Evolutionary conservation across 2,329 filamentous ascomycete genomes (phyloP).

Genomic region (Aspergillus neotritici): DNA sequence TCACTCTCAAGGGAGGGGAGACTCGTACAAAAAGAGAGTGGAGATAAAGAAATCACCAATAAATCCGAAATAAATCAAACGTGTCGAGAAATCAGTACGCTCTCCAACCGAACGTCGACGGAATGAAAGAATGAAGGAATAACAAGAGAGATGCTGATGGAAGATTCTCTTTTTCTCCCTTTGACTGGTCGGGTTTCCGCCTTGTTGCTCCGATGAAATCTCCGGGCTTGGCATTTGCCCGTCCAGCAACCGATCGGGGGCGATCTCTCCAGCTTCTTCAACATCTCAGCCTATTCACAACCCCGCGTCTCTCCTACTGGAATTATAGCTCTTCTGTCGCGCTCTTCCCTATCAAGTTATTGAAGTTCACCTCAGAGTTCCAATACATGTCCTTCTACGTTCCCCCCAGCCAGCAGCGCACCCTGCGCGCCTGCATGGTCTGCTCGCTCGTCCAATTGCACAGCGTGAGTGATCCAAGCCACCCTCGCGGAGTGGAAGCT

Average conservation of each 20-base stretch:
- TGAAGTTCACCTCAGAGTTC: not conserved
- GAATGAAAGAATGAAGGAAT: not conserved
- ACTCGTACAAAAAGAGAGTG: constrained; percentile 1
- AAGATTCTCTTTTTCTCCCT: constrained; percentile 14
- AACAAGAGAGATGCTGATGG: constrained; percentile 10
- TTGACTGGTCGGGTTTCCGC: not conserved
- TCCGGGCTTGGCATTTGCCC: constrained; percentile 28
- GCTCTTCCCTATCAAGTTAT: not conserved
- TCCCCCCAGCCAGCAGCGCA: constrained; percentile 68
- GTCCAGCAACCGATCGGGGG: constrained; percentile 19
- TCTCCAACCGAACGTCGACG: constrained; percentile 1
- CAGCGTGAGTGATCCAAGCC: constrained; percentile 48
- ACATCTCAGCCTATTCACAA: not conserved
- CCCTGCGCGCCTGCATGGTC: constrained; percentile 95
- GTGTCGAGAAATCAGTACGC: too few relatives aligned
- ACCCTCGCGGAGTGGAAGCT: not conserved
- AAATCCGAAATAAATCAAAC: too few relatives aligned
- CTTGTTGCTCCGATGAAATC: constrained; percentile 1
- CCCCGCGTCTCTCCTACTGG: not conserved
- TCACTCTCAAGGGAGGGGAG: constrained; percentile 1
- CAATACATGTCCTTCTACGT: constrained; percentile 57
- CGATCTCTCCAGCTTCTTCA: constrained; percentile 4
- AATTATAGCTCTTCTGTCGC: not conserved
- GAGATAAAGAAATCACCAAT: not conserved
- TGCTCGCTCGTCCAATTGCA: constrained; percentile 90